phyloP scores from a whole-genome alignment of 768 basidiomycete species.

The Trametes elegans region DNA sequence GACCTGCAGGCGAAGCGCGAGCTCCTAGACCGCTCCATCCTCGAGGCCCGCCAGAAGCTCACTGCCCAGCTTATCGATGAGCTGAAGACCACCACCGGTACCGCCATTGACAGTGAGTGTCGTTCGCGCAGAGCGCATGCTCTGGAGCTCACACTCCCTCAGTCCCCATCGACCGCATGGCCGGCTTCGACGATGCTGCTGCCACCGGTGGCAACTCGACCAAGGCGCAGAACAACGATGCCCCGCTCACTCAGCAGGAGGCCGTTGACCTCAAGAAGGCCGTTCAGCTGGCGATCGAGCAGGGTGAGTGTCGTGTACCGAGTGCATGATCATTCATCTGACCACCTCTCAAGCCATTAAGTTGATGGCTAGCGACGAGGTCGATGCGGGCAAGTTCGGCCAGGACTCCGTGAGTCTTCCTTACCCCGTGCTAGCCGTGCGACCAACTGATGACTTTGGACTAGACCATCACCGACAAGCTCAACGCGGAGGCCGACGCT shows the following conservation, averaged over 20 bases:
- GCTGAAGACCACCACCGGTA: slow-evolving; percentile 25
- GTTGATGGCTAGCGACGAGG: neutral
- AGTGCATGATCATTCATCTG: slow-evolving; percentile 23
- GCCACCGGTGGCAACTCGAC: slow-evolving; percentile 26
- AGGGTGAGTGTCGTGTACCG: too few species aligned
- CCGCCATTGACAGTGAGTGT: slow-evolving; percentile 27
- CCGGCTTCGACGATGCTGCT: slow-evolving; percentile 24
- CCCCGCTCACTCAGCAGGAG: slow-evolving; percentile 22
- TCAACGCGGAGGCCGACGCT: slow-evolving; percentile 22
- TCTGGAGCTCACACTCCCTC: too few species aligned
- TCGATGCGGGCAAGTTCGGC: slow-evolving; percentile 8
- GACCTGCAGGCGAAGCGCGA: slow-evolving; percentile 20
- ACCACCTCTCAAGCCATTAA: slow-evolving; percentile 14
- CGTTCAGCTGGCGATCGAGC: slow-evolving; percentile 20
- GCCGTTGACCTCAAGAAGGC: slow-evolving; percentile 28
- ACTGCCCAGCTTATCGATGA: slow-evolving; percentile 27
- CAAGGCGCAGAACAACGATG: slow-evolving; percentile 11
- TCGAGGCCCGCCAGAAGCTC: slow-evolving; percentile 21
- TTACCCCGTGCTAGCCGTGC: too few species aligned
- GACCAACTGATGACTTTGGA: too few species aligned
- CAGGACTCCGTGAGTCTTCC: too few species aligned
- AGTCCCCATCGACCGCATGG: slow-evolving; percentile 27
- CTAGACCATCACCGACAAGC: slow-evolving; percentile 14
- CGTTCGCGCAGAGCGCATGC: too few species aligned
- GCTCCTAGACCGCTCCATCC: slow-evolving; percentile 24